Base-by-base conservation (phyloP, 2,329 filamentous ascomycete species). In the Scedosporium minutisporum region DNA sequence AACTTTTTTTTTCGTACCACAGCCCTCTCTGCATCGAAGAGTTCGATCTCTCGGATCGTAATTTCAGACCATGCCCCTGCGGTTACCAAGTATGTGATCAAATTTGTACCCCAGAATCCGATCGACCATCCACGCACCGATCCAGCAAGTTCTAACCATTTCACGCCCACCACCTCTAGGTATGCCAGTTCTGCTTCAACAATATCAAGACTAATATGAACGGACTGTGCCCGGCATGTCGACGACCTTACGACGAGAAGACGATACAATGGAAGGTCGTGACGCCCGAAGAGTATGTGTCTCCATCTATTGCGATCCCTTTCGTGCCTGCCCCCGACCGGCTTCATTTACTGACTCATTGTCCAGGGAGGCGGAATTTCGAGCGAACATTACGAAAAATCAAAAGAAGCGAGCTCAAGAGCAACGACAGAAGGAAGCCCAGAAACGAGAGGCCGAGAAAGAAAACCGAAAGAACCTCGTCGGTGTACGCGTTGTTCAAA, bases 131-230 rank as follows among this genome's bases (percentile, higher is more conserved):
- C 9, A 33, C n/a, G 16, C 21, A 7, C 16, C 27, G 27, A 33
- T 27, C 44, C n/a, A 12, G 25, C 42, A 2, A 44, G 29, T 21
- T 57, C 38, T 23, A 33, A 51, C 27, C 46, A 14, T 18, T 23
- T 27, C 48, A 27, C 27, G 5, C 42, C 61, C 33, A 18, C 12
- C 10, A 12, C 6, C 33, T 44, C n/a, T 55, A 97, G 93, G 93
- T 99, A 74, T 99, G 95, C 77, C 96, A 99, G 80, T 99, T 99
- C 77, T 99, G 95, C 78, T 99, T 93, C 80, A 97, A 99, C 78
- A 99, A 97, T 74, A 96, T 99, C 74, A 96, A 96, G 78, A 96
- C 90, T 69, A 97, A 97, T 70, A 92, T 96, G 84, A 97, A 97
- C 73, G 93, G 93, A 42, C 83, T 97, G 63, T 99, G 95, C 75